Evolutionary conservation across 805 yeast species (phyloP).

Genomic region (Candida vartiovaarae): DNA sequence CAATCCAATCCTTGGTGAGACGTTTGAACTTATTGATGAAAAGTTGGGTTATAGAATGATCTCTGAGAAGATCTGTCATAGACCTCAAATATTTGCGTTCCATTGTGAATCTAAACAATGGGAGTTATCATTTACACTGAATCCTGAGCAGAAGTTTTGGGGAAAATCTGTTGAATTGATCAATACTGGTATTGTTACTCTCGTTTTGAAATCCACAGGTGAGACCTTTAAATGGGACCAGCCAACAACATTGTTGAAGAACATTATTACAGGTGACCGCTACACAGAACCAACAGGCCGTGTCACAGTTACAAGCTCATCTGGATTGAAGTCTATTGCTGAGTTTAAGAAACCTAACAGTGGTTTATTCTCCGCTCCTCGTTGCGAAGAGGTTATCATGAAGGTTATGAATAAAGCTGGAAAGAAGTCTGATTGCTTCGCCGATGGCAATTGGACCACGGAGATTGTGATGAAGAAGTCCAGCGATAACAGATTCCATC

Average conservation of each 20-base stretch:
- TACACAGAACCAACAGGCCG: conserved; percentile 80
- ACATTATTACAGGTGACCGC: conserved; percentile 90
- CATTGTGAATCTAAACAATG: conserved; percentile 68
- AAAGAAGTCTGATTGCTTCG: conserved; percentile 11
- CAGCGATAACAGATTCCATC: conserved; percentile 22
- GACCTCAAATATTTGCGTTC: conserved; percentile 81
- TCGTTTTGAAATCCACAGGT: conserved; percentile 52
- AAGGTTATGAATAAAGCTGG: conserved; percentile 15
- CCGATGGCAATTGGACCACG: conserved; percentile 82
- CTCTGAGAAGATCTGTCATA: conserved; percentile 82
- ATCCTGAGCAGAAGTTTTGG: conserved; percentile 88
- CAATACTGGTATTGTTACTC: conserved; percentile 61
- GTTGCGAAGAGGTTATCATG: conserved; percentile 65
- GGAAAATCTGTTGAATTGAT: conserved; percentile 85
- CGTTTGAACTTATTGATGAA: conserved; percentile 83
- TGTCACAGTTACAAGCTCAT: conserved; percentile 57
- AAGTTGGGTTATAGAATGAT: conserved; percentile 69
- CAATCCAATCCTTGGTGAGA: conserved; percentile 91
- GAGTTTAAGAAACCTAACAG: conserved; percentile 53
- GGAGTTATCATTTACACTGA: conserved; percentile 57
- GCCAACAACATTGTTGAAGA: conserved; percentile 78
- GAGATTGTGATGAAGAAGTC: conserved; percentile 35
- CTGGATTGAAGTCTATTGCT: conserved; percentile 63
- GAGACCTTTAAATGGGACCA: conserved; percentile 72
- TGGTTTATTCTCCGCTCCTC: conserved; percentile 71